These are phyloP conservation scores for Bruguiera gymnorhiza DNA, from an alignment of 345 rosid genomes.

Conservation along the genomic window DNA sequence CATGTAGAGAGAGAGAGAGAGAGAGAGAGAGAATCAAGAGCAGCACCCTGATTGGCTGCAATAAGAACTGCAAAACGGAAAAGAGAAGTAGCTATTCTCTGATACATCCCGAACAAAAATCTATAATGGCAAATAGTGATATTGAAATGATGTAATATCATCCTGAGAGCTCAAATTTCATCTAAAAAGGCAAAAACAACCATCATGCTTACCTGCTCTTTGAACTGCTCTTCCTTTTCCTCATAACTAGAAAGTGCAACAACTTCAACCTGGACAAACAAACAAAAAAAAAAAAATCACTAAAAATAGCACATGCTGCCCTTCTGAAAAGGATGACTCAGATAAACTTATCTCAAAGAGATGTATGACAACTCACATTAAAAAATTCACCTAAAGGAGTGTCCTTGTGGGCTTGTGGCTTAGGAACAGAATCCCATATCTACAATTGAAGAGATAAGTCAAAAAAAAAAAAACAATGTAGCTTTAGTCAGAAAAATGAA, in stretches of 20 bases:
- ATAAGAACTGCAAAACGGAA: too few species aligned
- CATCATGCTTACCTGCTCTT: slow-evolving; percentile 67
- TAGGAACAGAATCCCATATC: slow-evolving; percentile 98
- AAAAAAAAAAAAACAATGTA: slow-evolving; percentile 1
- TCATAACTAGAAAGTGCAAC: slow-evolving; percentile 97
- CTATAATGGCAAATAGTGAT: too few species aligned
- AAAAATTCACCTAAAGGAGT: slow-evolving; percentile 96
- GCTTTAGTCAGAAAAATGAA: slow-evolving; percentile 10
- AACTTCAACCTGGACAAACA: slow-evolving; percentile 74
- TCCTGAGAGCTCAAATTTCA: neutral
- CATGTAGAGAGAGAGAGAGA: too few species aligned
- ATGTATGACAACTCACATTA: slow-evolving; percentile 52
- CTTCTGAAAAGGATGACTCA: neutral
- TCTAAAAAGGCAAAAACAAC: slow-evolving; percentile 1
- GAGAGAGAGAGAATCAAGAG: too few species aligned
- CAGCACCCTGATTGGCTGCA: too few species aligned
- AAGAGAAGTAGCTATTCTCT: too few species aligned
- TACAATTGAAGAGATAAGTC: slow-evolving; percentile 31
- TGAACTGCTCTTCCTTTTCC: slow-evolving; percentile 94
- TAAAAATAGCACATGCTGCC: neutral
- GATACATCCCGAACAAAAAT: too few species aligned
- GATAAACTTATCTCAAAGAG: neutral
- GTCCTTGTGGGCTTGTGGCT: slow-evolving; percentile 89
- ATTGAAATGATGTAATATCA: neutral
- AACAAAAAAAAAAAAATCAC: neutral